Base-by-base conservation (phyloP, 1,139 yeast genomes). In the Yamadazyma triangularis region DNA sequence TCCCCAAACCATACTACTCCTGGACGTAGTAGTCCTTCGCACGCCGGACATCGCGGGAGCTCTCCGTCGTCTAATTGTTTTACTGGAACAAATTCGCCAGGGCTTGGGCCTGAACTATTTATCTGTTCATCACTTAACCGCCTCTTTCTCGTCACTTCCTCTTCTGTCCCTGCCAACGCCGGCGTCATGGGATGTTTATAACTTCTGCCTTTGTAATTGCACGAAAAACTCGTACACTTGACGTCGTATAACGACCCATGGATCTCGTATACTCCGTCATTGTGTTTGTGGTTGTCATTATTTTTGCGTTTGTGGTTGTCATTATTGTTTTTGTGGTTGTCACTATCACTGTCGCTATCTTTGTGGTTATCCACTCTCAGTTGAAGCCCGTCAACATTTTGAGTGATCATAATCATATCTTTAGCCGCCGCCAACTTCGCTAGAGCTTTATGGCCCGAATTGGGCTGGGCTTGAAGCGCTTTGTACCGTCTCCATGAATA, bases 1-100 rank as follows among this genome's bases (percentile, higher is more conserved):
- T 87, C 96, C 4, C 96, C 96, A 57, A 82, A 86, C 96, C 96
- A 87, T 3, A 86, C 91, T 4, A 88, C 93, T 0, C 93, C 95
- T 0, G 96, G 96, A 16, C 96, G 64, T 34, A 87, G 56, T 14
- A 84, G 52, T 19, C 44, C 57, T 9, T 61, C 53, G 49, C 96
- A 87, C 8, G 60, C 58, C 0, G 95, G 95, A 50, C 96, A 88
- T 27, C 53, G 67, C 1, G 95, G 95, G n/a, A 86, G 62, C 2
- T 78, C 77, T 2, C 57, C 51, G 29, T 63, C 70, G 2, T 64
- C 58, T 2, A 84, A 56, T 13, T 59, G 57, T 14, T 67, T 64
- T 2, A 73, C 68, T 1, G 79, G 77, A 3, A 54, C 47, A 33
- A 70, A 64, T 32, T 69, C 69, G n/a, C n/a, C n/a, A n/a, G n/a